Evolutionary conservation across 2,329 filamentous ascomycete species (phyloP), one percentile per base, ranked within the genome.

Genomic region (Colletotrichum viniferum): DNA sequence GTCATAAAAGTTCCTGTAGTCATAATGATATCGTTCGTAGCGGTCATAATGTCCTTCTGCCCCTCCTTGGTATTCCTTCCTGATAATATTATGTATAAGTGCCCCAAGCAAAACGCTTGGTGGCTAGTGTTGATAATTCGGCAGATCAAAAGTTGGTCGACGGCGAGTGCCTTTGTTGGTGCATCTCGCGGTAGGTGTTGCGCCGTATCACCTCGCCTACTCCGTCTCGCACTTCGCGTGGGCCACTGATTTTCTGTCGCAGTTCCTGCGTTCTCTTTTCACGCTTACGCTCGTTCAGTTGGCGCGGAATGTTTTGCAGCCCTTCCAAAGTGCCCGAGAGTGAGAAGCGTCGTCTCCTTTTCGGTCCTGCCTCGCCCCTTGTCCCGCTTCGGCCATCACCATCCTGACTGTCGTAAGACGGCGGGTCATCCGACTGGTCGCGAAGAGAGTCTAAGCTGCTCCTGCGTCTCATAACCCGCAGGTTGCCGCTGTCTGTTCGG

Each of bases 181-280:
- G 81, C 1, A 79, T 78, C 21, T 81, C 84, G 66, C 82, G 82
- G 74, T 85, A 85, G 48, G 83, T 85, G 55, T 83, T 86, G 43
- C 86, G 84, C 65, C 88, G 85, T 61, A 92, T 88, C 63, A 92
- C 87, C 34, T 92, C 90, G 16, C 87, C 89, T 4, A 92, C 88
- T 5, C 90, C 90, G 77, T 92, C 90, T 30, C 90, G 84, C 24
- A 92, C 90, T 79, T 91, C 89, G 28, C 84, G 87, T 0, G 92
- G 92, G 7, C 86, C 88, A 75, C 90, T 92, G 60, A 93, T 93
- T 81, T 88, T 92, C 77, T 88, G 85, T 9, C 91, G 86, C 69
- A 93, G 84, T 79, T 91, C 90, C 74, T 89, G 86, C 26, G 87
- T 89, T 67, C 92, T 85, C 83, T 90, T 92, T 82, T 92, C 90